Conservation (phyloP, 805 yeast genomes). For the Candida hispaniensis region DNA sequence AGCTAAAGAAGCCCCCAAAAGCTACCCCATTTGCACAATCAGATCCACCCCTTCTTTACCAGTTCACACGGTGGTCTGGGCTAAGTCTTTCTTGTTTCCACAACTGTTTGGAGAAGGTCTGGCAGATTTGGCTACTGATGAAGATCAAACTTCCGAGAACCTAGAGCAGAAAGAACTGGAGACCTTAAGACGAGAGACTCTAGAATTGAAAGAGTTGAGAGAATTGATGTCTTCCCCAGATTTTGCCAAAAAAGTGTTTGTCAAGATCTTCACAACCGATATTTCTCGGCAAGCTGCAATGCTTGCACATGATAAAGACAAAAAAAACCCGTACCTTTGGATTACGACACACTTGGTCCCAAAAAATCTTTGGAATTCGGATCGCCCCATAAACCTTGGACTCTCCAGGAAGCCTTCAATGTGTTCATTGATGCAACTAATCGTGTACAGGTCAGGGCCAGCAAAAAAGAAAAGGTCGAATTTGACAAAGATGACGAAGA, state of each 20-base stretch:
- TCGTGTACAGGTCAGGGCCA: constrained; percentile 41
- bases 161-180: constrained; percentile 38
- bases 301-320: constrained; percentile 73
- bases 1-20: constrained; percentile 75
- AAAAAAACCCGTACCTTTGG: constrained; percentile 54
- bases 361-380: too few relatives aligned
- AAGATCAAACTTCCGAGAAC: constrained; percentile 51
- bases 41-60: constrained; percentile 95
- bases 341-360: constrained; percentile 27
- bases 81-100: constrained; percentile 76
- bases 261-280: constrained; percentile 57
- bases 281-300: constrained; percentile 55
- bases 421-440: constrained; percentile 44
- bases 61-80: constrained; percentile 95
- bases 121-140: constrained; percentile 53
- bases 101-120: constrained; percentile 50
- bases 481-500: constrained; percentile 96
- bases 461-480: constrained; percentile 27
- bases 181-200: constrained; percentile 29
- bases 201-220: constrained; percentile 29
- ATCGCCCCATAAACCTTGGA: constrained; percentile 45
- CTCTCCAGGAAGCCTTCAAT: constrained; percentile 48
- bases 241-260: constrained; percentile 26
- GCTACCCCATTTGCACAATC: constrained; percentile 93
- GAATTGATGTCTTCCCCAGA: constrained; percentile 29